phyloP scores from a whole-genome alignment of 2,329 filamentous ascomycete species.

The Penicillium sp. region DNA sequence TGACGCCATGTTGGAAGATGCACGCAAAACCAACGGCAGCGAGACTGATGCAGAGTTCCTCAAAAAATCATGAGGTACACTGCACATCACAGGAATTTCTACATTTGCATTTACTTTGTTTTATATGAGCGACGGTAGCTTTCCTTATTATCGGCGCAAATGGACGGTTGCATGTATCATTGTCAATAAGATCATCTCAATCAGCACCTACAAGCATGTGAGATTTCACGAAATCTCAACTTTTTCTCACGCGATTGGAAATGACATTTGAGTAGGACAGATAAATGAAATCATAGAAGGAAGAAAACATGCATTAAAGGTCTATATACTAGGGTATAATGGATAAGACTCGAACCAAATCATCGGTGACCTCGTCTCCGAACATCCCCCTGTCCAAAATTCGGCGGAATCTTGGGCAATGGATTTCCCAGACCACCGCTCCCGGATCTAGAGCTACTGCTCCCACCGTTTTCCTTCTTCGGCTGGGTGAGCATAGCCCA shows the following conservation, averaged over 20 bases:
- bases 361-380: slow-evolving; percentile 37
- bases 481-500: slow-evolving; percentile 69
- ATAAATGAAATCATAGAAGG: background rate
- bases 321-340: slow-evolving; percentile 8
- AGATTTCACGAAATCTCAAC: too few species aligned
- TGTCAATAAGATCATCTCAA: background rate
- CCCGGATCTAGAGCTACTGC: slow-evolving; percentile 25
- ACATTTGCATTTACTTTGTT: slow-evolving; percentile 1
- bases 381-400: slow-evolving; percentile 31
- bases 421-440: slow-evolving; percentile 27
- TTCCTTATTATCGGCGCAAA: slow-evolving; percentile 3
- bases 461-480: slow-evolving; percentile 30
- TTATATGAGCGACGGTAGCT: slow-evolving; percentile 1
- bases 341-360: slow-evolving; percentile 3
- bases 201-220: background rate
- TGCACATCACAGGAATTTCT: background rate
- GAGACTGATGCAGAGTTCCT: slow-evolving; percentile 78
- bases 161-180: slow-evolving; percentile 1
- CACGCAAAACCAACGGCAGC: slow-evolving; percentile 73
- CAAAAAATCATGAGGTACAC: slow-evolving; percentile 30
- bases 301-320: slow-evolving; percentile 1
- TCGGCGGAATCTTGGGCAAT: slow-evolving; percentile 33
- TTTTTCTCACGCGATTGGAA: too few species aligned
- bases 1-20: slow-evolving; percentile 88
- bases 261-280: background rate